Evolutionary conservation across 345 rosid species (phyloP), one percentile per base, ranked within the genome.

Genomic region (Salix brachista): DNA sequence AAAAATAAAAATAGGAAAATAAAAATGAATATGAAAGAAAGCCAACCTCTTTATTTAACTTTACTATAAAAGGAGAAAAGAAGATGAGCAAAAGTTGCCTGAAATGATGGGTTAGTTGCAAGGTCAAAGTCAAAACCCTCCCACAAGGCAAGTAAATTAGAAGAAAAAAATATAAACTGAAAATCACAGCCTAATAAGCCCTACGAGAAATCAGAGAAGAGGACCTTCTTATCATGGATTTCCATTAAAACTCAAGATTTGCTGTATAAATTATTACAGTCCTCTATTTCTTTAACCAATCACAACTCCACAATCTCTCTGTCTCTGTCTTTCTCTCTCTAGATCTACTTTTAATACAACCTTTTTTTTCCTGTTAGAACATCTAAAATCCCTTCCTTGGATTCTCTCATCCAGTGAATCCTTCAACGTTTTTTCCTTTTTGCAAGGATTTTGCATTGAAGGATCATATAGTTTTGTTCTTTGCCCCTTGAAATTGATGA

Each of bases 51-150:
- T 41, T 41, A 17, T 65, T 65, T 58, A 26, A 30, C 21, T n/a
- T 58, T 78, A 39, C 80, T 69, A 76, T 19, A 62, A 25, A 77
- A 80, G 73, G 75, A 58, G 65, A 74, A 61, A 67, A 42, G 46
- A 23, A 70, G 82, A 74, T 18, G 89, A 83, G 87, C 50, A 79
- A 85, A 83, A 72, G 30, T 70, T 72, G 89, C 86, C 91, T 85
- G 82, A 77, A 80, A 79, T 80, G 78, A 69, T 69, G 93, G 87
- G 52, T 83, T 83, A 12, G 85, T 82, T 84, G 78, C 28, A 2
- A 72, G 73, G 85, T 87, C 88, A 84, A 84, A 81, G 89, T 84
- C 82, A 83, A 84, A 79, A 79, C 81, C 78, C 79, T 42, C 65
- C 26, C 48, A 37, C 60, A 46, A 25, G 48, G 58, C 74, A 71